These are phyloP conservation scores for Trametes cingulata DNA, from an alignment of 768 basidiomycete species.

Conservation along the genomic window DNA sequence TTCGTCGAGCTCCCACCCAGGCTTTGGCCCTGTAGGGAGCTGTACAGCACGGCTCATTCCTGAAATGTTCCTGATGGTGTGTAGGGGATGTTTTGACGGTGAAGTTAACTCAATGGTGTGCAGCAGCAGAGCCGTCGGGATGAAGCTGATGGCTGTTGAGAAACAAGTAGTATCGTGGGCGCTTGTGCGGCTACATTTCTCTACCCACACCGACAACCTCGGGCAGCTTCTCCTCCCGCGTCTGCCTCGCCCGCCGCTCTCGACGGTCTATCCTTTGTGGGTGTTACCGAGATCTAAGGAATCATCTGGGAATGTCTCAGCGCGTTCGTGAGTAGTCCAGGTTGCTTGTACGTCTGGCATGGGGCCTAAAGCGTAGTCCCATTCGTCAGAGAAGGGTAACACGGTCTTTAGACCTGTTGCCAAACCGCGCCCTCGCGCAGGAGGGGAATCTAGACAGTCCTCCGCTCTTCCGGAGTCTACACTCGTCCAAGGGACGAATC, in stretches of 20 bases:
- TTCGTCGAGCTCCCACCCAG: constrained; percentile 60
- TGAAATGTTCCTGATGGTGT: too few species aligned
- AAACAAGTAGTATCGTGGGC: too few species aligned
- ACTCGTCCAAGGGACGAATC: not conserved
- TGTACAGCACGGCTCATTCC: constrained; percentile 28
- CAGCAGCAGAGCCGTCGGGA: too few species aligned
- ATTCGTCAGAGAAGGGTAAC: constrained; percentile 63
- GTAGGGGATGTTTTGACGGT: not conserved
- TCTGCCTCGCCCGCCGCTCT: too few species aligned
- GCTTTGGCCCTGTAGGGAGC: constrained; percentile 57
- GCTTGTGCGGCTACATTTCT: too few species aligned
- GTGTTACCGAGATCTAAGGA: too few species aligned
- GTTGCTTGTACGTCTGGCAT: not conserved
- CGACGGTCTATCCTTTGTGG: too few species aligned
- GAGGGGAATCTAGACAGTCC: constrained; percentile 25
- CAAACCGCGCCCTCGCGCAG: constrained; percentile 50
- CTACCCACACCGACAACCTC: too few species aligned
- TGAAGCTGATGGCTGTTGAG: too few species aligned
- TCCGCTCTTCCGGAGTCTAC: constrained; percentile 27
- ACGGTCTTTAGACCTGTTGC: constrained; percentile 69
- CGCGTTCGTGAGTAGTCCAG: constrained; percentile 57
- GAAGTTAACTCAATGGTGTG: not conserved
- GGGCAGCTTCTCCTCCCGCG: too few species aligned
- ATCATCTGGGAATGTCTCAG: constrained; percentile 38
- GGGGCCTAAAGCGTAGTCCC: not conserved